Percentiles rank a stretch among this genome's conserved stretches.
phyloP scores from a whole-genome alignment of 2,329 filamentous ascomycete genomes.

The Ramularia endophylla region DNA sequence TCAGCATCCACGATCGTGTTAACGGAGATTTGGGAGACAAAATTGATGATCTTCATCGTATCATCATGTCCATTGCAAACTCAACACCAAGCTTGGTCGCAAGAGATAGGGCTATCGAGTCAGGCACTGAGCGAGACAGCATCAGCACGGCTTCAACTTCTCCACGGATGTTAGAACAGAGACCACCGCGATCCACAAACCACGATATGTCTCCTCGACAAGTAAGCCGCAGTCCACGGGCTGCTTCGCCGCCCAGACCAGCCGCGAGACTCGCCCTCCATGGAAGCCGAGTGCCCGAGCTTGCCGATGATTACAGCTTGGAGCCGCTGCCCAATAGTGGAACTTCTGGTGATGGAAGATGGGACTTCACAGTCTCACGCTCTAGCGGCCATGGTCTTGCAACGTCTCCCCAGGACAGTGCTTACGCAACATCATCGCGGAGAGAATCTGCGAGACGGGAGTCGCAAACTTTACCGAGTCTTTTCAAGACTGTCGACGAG shows the following conservation, averaged over 20 bases:
- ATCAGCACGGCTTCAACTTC: slow-evolving; percentile 14
- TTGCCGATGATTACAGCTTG: slow-evolving; percentile 19
- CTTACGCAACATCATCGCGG: slow-evolving; percentile 9
- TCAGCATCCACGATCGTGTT: slow-evolving; percentile 25
- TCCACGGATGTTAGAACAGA: slow-evolving; percentile 5
- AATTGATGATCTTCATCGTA: slow-evolving; percentile 26
- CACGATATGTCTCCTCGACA: slow-evolving; percentile 9
- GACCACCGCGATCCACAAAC: slow-evolving; percentile 11
- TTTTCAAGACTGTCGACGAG: slow-evolving; percentile 15
- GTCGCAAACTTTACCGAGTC: slow-evolving; percentile 22
- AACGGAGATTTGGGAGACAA: slow-evolving; percentile 23
- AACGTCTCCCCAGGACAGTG: slow-evolving; percentile 15
- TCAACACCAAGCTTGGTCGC: slow-evolving; percentile 17
- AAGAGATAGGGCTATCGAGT: slow-evolving; percentile 9
- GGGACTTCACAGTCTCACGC: too few relatives aligned
- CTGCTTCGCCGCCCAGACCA: slow-evolving; percentile 3
- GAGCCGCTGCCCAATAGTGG: slow-evolving; percentile 12
- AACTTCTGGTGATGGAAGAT: slow-evolving; percentile 4
- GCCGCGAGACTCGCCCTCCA: slow-evolving; percentile 2
- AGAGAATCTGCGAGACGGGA: slow-evolving; percentile 14
- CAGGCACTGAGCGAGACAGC: slow-evolving; percentile 12
- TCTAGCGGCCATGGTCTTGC: too few relatives aligned
- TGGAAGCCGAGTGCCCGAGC: slow-evolving; percentile 12
- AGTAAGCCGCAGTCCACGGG: slow-evolving; percentile 4
- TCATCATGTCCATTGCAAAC: slow-evolving; percentile 24